Evolutionary conservation across 352 stramenopile species (phyloP).

Genomic region (Phytophthora tentaculata): DNA sequence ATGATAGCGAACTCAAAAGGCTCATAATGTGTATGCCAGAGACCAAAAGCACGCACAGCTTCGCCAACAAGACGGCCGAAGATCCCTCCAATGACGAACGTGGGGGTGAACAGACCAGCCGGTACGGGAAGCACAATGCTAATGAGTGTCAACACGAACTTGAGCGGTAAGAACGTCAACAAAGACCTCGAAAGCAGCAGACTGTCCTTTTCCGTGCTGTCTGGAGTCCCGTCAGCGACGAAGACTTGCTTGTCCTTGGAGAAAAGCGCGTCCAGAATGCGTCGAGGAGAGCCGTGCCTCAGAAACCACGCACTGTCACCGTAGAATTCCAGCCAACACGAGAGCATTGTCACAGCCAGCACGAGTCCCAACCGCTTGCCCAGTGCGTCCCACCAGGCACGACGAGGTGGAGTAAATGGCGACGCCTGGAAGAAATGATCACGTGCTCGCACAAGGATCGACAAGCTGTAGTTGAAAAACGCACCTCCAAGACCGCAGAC

Average conservation of each 20-base stretch:
- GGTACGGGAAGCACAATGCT: slow-evolving; percentile 81
- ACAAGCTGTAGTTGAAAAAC: slow-evolving; percentile 75
- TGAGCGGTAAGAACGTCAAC: slow-evolving; percentile 79
- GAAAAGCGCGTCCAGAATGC: slow-evolving; percentile 72
- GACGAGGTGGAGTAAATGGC: slow-evolving; percentile 9
- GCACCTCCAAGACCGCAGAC: slow-evolving; percentile 74
- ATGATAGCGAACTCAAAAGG: slow-evolving; percentile 95
- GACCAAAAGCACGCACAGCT: slow-evolving; percentile 65
- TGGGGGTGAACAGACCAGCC: slow-evolving; percentile 82
- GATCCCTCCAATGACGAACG: slow-evolving; percentile 86
- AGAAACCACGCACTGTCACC: slow-evolving; percentile 85
- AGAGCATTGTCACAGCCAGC: slow-evolving; percentile 61
- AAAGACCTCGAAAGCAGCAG: slow-evolving; percentile 76
- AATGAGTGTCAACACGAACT: slow-evolving; percentile 77
- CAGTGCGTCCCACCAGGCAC: slow-evolving; percentile 53
- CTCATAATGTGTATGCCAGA: slow-evolving; percentile 74
- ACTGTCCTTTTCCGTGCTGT: slow-evolving; percentile 43
- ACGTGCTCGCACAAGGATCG: slow-evolving; percentile 61
- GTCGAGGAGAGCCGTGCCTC: slow-evolving; percentile 66
- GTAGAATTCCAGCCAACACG: slow-evolving; percentile 80
- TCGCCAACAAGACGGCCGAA: slow-evolving; percentile 84
- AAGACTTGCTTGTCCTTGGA: slow-evolving; percentile 70
- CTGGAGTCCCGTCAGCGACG: slow-evolving; percentile 15
- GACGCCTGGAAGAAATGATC: slow-evolving; percentile 54
- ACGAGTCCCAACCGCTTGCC: slow-evolving; percentile 70